A percentile compares a stretch with the other conserved stretches of the same genome.
Conservation (phyloP, 805 yeast genomes). For the Middelhovenomyces tepae region DNA sequence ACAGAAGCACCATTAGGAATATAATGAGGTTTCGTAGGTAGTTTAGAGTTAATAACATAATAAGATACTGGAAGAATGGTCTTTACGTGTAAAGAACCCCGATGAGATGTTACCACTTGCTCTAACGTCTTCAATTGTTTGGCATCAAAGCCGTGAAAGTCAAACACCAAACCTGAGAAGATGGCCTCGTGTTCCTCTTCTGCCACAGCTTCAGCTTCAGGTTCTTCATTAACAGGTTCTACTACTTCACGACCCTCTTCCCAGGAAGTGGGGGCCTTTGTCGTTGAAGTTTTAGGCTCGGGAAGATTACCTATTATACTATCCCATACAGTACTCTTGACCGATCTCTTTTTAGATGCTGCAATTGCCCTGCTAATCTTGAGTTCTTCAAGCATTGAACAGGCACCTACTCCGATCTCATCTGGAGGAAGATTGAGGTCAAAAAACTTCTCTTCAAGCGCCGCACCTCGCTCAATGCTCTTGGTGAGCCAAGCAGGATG, state of each 20-base stretch:
- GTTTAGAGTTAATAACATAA: not conserved
- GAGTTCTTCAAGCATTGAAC: conserved; percentile 6
- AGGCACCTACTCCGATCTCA: conserved; percentile 28
- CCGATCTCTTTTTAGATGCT: not conserved
- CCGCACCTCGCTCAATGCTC: conserved; percentile 33
- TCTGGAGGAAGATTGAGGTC: conserved; percentile 21
- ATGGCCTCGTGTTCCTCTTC: conserved; percentile 18
- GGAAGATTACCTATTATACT: not conserved
- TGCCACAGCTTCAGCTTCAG: conserved; percentile 2
- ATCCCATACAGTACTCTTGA: not conserved
- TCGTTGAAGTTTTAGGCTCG: not conserved
- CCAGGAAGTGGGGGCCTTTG: conserved; percentile 6
- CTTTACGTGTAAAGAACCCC: conserved; percentile 13
- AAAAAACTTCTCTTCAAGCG: conserved; percentile 31
- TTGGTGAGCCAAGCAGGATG: conserved; percentile 38
- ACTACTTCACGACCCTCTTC: conserved; percentile 1
- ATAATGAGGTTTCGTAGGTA: conserved; percentile 9
- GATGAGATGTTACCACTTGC: conserved; percentile 37
- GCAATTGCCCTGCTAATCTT: not conserved
- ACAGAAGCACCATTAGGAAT: conserved; percentile 28
- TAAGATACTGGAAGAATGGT: no score
- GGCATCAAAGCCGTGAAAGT: conserved; percentile 34
- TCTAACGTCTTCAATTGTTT: conserved; percentile 32
- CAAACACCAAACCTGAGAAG: conserved; percentile 37
- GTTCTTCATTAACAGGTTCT: not conserved